A percentile compares a stretch with the other conserved stretches of the same genome.
phyloP scores from a whole-genome alignment of 768 basidiomycete species.

The Tricholoma terreum region DNA sequence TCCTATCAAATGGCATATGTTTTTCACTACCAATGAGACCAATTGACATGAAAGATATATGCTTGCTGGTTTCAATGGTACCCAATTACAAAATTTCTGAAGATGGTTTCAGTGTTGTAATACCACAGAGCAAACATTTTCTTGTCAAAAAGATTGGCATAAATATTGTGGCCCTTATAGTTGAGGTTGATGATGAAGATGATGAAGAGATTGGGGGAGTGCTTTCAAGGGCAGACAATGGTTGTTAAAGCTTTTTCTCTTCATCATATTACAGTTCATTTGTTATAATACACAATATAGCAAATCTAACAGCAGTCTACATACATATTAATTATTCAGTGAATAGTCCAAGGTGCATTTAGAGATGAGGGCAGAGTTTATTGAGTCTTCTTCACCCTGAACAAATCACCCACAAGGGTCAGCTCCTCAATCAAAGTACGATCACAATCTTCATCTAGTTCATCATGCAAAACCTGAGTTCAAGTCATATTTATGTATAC shows the following conservation, averaged over 20 bases:
- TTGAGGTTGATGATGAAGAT: not conserved
- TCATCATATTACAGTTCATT: too few relatives aligned
- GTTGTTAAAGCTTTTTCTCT: too few relatives aligned
- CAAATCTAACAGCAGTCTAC: too few relatives aligned
- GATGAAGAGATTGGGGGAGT: not conserved
- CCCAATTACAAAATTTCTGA: not conserved
- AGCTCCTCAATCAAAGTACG: too few relatives aligned
- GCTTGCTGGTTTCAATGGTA: not conserved
- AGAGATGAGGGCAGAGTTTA: too few relatives aligned
- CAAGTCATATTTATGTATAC: not conserved
- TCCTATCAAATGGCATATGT: slow-evolving; percentile 2
- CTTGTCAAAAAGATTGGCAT: not conserved
- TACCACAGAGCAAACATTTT: not conserved
- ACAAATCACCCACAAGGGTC: too few relatives aligned
- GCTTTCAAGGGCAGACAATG: not conserved
- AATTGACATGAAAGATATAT: too few relatives aligned
- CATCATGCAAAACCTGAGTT: not conserved
- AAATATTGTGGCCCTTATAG: not conserved
- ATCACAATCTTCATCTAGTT: too few relatives aligned
- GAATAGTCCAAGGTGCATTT: too few relatives aligned
- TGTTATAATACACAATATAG: too few relatives aligned
- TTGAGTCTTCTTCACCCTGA: too few relatives aligned
- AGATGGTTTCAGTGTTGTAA: not conserved
- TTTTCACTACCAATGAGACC: not conserved
- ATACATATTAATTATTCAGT: too few relatives aligned